Evolutionary conservation across 2,329 filamentous ascomycete species (phyloP), one percentile per base, ranked within the genome.

Genomic region (Aureobasidium sp.): DNA sequence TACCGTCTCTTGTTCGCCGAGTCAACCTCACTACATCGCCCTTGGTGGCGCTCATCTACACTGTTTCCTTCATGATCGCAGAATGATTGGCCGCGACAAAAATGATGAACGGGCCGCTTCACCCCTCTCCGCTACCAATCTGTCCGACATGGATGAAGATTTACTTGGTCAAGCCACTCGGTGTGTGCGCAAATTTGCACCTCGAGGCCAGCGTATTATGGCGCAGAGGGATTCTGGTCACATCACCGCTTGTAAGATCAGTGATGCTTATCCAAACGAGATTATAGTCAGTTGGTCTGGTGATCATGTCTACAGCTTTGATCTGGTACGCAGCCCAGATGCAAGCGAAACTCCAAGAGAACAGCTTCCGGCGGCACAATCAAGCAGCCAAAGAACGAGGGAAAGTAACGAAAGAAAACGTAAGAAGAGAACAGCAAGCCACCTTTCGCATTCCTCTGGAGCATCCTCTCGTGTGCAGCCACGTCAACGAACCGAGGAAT

Each of bases 171-270:
- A 82, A 67, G 85, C 85, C 5, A 88, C 86, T 4, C 78, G 81
- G 64, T 88, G 86, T 69, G 86, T 88, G 31, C 80, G 83, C 63
- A 82, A 85, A 64, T 88, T 88, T 70, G 85, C 85, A 14, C 85
- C 85, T 1, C 75, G 81, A 63, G 83, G 84, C n/a, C 79, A 83
- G 71, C 76, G 74, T 65, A 75, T 73, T 44, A 82, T 83, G 79
- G 72, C 75, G 62, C 76, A 76, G 48, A 76, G 75, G 62, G 82
- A 86, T 60, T 81, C 81, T 64, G 83, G 84, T 5, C 85, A 88
- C 67, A 88, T 88, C 68, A 88, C 86, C 2, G 85, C 86, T 17
- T 87, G 85, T 73, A 88, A 87, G 72, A 88, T 88, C 68, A 87
- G 84, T 66, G 84, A 88, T 72, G 84, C 83, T 9, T 81, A 86